Base-by-base conservation (phyloP, 2,329 filamentous ascomycete genomes). In the Xylariaceae sp. region DNA sequence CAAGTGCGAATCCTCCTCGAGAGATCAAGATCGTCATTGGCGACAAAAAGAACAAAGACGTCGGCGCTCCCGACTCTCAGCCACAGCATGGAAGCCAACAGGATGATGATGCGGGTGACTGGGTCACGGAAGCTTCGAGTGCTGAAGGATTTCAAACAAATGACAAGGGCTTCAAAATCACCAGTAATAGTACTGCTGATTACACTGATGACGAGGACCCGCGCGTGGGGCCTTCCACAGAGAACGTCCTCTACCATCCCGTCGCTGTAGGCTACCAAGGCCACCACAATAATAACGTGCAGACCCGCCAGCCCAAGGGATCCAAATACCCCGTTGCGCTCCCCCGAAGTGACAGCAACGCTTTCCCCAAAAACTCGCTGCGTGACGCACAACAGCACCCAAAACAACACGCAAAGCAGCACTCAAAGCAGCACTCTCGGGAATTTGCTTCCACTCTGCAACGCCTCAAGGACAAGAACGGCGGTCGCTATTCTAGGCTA, bases 51-150 rank as follows among this genome's bases (percentile, higher is more conserved):
- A n/a, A n/a, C n/a, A n/a, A n/a, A n/a, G n/a, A n/a, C n/a, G n/a
- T n/a, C n/a, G n/a, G n/a, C n/a, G n/a, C n/a, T n/a, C n/a, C n/a
- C n/a, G n/a, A n/a, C n/a, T n/a, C n/a, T n/a, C n/a, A n/a, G n/a
- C n/a, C n/a, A n/a, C n/a, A n/a, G n/a, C n/a, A n/a, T n/a, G n/a
- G n/a, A n/a, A n/a, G n/a, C n/a, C n/a, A n/a, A n/a, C n/a, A n/a
- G n/a, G n/a, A n/a, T n/a, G n/a, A 55, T 2, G 63, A 60, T 29
- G 66, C 68, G 22, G 55, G 54, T 1, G 67, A 65, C 19, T 71
- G 68, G 69, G 62, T 68, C 25, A 71, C 69, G 0, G 65, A 69
- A 6, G 56, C 54, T n/a, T n/a, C n/a, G n/a, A n/a, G n/a, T n/a
- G n/a, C n/a, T n/a, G n/a, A n/a, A n/a, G n/a, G n/a, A n/a, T n/a